These are phyloP conservation scores for Cochlearia excelsa DNA, from an alignment of 345 rosid species.

Conservation along the genomic window DNA sequence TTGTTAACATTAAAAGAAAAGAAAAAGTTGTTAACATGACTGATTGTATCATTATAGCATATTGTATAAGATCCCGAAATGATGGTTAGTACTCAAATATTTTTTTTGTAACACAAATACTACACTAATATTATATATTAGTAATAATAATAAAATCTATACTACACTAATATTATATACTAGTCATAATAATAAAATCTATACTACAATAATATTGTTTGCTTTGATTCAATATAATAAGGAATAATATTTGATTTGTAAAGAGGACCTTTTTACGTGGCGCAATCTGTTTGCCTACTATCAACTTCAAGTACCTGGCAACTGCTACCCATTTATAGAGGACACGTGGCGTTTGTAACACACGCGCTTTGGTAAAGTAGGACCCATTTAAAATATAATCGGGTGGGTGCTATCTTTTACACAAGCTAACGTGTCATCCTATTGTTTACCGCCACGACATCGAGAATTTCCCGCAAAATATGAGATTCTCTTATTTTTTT, in stretches of 20 bases:
- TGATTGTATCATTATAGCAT: no score
- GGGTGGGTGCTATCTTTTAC: conserved; percentile 10
- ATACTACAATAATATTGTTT: neutral
- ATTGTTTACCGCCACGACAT: conserved; percentile 27
- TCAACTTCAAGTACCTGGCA: conserved; percentile 37
- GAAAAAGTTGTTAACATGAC: no score
- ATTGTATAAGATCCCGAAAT: no score
- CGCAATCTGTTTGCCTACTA: conserved; percentile 35
- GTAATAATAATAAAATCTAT: no score
- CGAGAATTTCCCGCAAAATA: conserved; percentile 6
- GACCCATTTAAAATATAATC: conserved; percentile 19
- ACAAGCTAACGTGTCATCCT: conserved; percentile 24
- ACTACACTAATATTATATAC: no score
- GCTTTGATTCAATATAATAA: conserved; percentile 3
- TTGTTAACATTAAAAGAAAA: no score
- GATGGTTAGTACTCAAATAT: no score
- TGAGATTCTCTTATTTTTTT: neutral
- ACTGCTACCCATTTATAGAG: conserved; percentile 12
- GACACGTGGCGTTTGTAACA: conserved; percentile 29
- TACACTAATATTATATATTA: no score
- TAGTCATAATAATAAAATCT: no score
- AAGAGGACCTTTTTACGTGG: conserved; percentile 30
- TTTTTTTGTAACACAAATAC: no score
- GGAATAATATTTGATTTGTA: neutral
- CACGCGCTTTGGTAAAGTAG: conserved; percentile 16